Evolutionary conservation across 2,329 filamentous ascomycete genomes (phyloP).

Genomic region (Alternaria panax): DNA sequence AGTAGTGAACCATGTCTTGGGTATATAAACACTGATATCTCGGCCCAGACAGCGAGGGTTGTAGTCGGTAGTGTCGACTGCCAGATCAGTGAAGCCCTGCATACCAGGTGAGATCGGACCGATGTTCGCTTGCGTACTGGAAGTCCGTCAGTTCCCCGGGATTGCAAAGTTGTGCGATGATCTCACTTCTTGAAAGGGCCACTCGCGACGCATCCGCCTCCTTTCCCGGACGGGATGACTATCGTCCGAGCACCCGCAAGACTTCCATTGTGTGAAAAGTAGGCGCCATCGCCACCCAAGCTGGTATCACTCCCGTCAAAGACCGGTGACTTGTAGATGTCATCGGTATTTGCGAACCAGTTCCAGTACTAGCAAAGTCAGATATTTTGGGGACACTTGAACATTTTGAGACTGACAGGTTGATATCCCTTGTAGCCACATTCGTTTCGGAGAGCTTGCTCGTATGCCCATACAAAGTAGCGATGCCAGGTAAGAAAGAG

Average conservation of each 20-base stretch:
- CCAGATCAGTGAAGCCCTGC: slow-evolving; percentile 9
- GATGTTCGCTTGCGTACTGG: slow-evolving; percentile 1
- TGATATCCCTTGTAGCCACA: slow-evolving; percentile 12
- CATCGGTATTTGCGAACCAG: slow-evolving; percentile 7
- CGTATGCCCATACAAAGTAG: slow-evolving; percentile 10
- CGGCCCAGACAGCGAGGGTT: slow-evolving; percentile 7
- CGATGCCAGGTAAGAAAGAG: slow-evolving; percentile 9
- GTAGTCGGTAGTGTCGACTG: background rate
- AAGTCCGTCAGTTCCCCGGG: background rate
- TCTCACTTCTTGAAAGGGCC: slow-evolving; percentile 11
- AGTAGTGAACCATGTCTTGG: slow-evolving; percentile 8
- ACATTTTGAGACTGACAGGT: slow-evolving; percentile 1
- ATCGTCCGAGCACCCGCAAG: slow-evolving; percentile 4
- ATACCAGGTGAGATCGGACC: slow-evolving; percentile 6
- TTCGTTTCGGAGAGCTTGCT: slow-evolving; percentile 10
- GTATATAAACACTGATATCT: slow-evolving; percentile 7
- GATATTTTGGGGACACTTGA: background rate
- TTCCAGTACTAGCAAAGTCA: slow-evolving; percentile 7
- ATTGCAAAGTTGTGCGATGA: background rate
- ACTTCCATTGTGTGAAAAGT: slow-evolving; percentile 9
- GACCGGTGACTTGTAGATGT: slow-evolving; percentile 4
- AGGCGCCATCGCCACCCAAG: slow-evolving; percentile 9
- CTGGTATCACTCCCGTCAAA: slow-evolving; percentile 10
- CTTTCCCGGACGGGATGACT: slow-evolving; percentile 5
- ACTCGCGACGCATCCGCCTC: slow-evolving; percentile 7